Evolutionary conservation across 768 basidiomycete species (phyloP).

Genomic region (Mycena amicta): DNA sequence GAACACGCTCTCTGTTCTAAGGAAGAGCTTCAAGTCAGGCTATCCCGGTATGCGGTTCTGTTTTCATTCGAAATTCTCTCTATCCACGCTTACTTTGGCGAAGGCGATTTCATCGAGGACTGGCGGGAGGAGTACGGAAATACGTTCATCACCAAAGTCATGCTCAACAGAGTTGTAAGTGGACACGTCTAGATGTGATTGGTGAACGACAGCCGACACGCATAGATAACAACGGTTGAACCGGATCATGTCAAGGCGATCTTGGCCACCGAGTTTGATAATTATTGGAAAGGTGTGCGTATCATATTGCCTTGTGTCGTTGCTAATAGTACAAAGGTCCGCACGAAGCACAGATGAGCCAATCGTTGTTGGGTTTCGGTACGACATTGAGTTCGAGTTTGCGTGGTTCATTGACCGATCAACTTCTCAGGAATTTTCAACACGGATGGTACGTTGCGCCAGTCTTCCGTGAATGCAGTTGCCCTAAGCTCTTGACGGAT

Average conservation of each 20-base stretch:
- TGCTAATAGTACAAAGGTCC: no score
- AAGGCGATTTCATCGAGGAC: constrained; percentile 2
- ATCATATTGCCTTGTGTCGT: no score
- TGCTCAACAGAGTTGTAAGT: background rate
- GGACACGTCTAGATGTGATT: no score
- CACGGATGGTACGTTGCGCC: constrained; percentile 45
- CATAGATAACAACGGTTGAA: background rate
- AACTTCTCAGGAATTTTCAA: constrained; percentile 67
- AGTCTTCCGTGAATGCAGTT: background rate
- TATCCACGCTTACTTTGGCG: no score
- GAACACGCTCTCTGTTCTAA: background rate
- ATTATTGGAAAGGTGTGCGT: constrained; percentile 50
- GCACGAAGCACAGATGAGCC: constrained; percentile 3
- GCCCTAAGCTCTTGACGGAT: no score
- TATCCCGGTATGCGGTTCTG: background rate
- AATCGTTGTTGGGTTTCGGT: constrained; percentile 14
- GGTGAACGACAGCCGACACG: no score
- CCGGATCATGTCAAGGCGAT: constrained; percentile 28
- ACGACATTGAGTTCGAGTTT: background rate
- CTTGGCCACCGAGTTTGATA: constrained; percentile 49
- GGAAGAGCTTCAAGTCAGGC: background rate
- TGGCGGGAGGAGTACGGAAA: background rate
- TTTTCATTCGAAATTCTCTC: no score
- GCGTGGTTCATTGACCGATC: background rate
- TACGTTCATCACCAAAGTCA: background rate